These are phyloP conservation scores for Xylariaceae sp. DNA, from an alignment of 2,329 filamentous ascomycete genomes.

Conservation along the genomic window DNA sequence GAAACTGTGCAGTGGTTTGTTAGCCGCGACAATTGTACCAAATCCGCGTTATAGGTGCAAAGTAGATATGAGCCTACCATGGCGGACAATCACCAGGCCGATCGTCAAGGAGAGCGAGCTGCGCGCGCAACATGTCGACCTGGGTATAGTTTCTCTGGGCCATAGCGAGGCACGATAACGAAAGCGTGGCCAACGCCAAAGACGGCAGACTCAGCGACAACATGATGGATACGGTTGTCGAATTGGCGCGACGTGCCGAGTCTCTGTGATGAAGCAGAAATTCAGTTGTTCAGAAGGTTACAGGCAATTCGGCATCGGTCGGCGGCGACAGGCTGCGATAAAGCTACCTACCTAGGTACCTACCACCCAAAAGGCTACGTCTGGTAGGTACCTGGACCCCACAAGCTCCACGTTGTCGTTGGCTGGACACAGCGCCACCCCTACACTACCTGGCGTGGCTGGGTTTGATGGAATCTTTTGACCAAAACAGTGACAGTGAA, in stretches of 20 bases:
- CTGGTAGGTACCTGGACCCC: no score
- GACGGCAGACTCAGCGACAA: constrained; percentile 16
- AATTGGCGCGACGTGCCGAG: not conserved
- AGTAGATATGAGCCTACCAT: constrained; percentile 47
- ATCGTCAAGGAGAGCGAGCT: constrained; percentile 67
- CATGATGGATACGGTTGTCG: constrained; percentile 17
- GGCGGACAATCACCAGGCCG: constrained; percentile 75
- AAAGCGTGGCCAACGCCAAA: constrained; percentile 20
- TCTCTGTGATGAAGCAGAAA: constrained; percentile 3
- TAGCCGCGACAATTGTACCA: not conserved
- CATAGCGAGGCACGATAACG: constrained; percentile 19
- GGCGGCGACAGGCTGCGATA: not conserved
- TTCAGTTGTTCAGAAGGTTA: not conserved
- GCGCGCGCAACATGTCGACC: constrained; percentile 56
- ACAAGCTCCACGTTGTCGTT: no score
- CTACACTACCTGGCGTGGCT: no score
- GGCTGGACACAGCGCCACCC: no score
- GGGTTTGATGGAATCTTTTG: no score
- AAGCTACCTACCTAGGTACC: no score
- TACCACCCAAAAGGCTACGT: no score
- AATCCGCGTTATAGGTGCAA: constrained; percentile 1
- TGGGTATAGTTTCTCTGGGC: constrained; percentile 55
- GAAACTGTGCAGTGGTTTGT: constrained; percentile 59
- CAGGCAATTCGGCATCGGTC: constrained; percentile 1
- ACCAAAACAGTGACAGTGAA: no score